Evolutionary conservation across 371 early-diverging fungal genomes (phyloP), one percentile per base, ranked within the genome.

Genomic region (Mucor mucedo): DNA sequence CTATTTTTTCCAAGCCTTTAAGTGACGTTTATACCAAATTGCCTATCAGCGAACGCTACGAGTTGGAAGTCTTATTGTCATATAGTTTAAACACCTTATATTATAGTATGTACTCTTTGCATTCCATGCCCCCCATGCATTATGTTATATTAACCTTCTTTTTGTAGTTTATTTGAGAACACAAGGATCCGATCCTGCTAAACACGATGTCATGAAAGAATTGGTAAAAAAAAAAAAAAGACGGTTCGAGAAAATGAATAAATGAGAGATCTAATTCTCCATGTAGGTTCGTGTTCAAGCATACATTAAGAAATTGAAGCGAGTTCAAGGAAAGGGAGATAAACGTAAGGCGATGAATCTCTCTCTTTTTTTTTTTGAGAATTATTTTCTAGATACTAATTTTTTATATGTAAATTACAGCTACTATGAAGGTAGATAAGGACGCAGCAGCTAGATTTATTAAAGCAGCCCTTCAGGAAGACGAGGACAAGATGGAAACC

Each of bases 381-480:
- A 0, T 21, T 21, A 21, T 21, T 21, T 16, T 30, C 32, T 10
- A 6, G 3, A 16, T 44, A 53, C 52, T 35, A 4, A 16, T 55
- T 42, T 53, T 55, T 4, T 58, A n/a, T 44, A 10, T 14, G 21
- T 21, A 21, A 21, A 21, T 21, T 21, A 58, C 55, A 81, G 79
- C 73, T 30, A 55, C 76, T 4, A 75, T 84, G 80, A 69, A 65
- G 35, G 69, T 86, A 11, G 75, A 86, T 64, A 84, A 77, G 65
- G 80, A 73, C 29, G 87, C 87, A 29, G 87, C 87, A 7, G 74
- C 68, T 48, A 59, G 87, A 62, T 84, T 86, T 57, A 82, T 86
- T 62, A 78, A 72, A 45, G 73, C 79, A 33, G 84, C 84, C 29
- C 52, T 69, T 10, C 41, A 30, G 21, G 62, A 65, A 33, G 44